A percentile compares a stretch with the other conserved stretches of the same genome.
Conservation (phyloP, 345 rosid species). For the Rhodamnia argentea region DNA sequence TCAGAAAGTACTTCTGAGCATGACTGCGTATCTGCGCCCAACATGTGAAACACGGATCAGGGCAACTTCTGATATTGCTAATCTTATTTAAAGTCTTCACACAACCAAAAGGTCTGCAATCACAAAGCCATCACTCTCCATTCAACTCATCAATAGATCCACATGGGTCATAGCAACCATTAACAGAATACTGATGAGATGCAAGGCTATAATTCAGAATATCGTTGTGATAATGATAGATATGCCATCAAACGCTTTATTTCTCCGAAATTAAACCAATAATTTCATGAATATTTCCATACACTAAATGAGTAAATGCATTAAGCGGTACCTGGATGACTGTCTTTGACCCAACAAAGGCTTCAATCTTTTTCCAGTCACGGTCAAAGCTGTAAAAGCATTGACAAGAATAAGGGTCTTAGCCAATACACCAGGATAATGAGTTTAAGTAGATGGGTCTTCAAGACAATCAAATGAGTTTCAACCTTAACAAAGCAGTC, state of each 20-base stretch:
- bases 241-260: background rate
- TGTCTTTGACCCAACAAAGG: conserved; percentile 82
- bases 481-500: background rate
- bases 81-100: background rate
- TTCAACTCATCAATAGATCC: background rate
- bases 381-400: conserved; percentile 58
- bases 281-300: background rate
- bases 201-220: background rate
- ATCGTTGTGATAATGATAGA: background rate
- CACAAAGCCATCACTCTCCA: background rate
- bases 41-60: background rate
- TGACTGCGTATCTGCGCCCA: conserved; percentile 70
- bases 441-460: background rate
- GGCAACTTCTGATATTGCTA: background rate
- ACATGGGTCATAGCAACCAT: background rate
- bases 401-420: background rate
- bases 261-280: background rate
- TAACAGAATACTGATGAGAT: background rate
- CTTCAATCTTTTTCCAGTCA: conserved; percentile 93
- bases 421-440: background rate
- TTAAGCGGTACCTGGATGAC: conserved; percentile 55
- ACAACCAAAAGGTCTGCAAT: background rate
- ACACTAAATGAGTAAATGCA: background rate
- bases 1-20: conserved; percentile 86
- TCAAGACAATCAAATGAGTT: background rate